A percentile compares a stretch with the other conserved stretches of the same genome.
phyloP scores from a whole-genome alignment of 2,329 filamentous ascomycete genomes.

The Domatiomyces catenatus region DNA sequence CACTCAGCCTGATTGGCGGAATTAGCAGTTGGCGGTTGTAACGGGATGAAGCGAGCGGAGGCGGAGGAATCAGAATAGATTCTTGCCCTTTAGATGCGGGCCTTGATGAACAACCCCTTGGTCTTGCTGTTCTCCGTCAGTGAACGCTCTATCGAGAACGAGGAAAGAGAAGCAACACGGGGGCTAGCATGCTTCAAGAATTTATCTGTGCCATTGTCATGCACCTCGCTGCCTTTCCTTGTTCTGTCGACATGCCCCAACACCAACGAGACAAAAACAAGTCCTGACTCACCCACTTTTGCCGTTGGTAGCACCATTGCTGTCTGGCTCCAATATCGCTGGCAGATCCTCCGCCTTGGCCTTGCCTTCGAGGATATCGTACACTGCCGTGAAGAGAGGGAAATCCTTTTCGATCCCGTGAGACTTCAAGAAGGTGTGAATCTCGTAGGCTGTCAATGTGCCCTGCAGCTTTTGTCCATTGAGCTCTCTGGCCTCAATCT shows the following conservation, averaged over 20 bases:
- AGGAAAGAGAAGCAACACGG: background rate
- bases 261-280: background rate
- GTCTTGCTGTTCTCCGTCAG: background rate
- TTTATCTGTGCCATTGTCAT: background rate
- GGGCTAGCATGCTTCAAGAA: background rate
- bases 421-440: conserved; percentile 72
- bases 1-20: conserved; percentile 8
- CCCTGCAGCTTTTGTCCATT: conserved; percentile 97
- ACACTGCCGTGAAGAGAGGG: conserved; percentile 81
- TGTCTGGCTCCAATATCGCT: conserved; percentile 33
- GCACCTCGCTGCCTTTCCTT: background rate
- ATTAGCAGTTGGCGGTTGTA: conserved; percentile 17
- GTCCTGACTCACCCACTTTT: background rate
- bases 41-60: conserved; percentile 12
- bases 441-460: conserved; percentile 78
- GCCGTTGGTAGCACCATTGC: background rate
- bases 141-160: background rate
- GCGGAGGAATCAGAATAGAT: conserved; percentile 7
- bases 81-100: background rate
- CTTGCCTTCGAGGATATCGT: conserved; percentile 62
- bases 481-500: conserved; percentile 76
- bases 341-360: conserved; percentile 70
- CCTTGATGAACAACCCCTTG: background rate
- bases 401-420: conserved; percentile 68
- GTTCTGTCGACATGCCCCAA: background rate